Base-by-base conservation (phyloP, 768 basidiomycete species). In the Russula sp. region DNA sequence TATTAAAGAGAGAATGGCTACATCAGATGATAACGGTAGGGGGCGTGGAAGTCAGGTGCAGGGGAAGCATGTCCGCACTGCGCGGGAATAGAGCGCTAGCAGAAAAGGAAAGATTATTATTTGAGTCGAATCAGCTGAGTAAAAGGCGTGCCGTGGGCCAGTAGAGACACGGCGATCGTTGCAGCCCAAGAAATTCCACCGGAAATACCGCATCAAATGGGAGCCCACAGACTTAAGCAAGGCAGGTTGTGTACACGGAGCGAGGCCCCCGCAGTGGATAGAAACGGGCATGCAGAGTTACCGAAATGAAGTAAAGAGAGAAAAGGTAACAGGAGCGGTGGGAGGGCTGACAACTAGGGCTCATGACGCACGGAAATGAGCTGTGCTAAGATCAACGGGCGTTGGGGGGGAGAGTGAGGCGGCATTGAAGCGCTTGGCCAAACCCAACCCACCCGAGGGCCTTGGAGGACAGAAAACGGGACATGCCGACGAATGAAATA, bases 1-100 rank as follows among this genome's bases (percentile, higher is more conserved):
- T 54, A 54, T 55, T 59, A 54, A 34, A 59, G 50, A 53, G 51
- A 53, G 46, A 63, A 53, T 48, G 20, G 25, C 57, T 46, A 55
- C 57, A 63, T 63, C 62, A 63, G 52, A 59, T 54, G 52, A 54
- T 47, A 45, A 47, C 56, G 43, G 51, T 53, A 63, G 43, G 61
- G 55, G 61, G 58, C 56, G 62, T 63, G 62, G 62, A 20, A 46
- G 62, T 63, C 62, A 63, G 62, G 62, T 63, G 61, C 61, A 39
- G 57, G 51, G 39, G 62, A 63, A 58, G 62, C 62, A 55, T 63
- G 62, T 59, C 47, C 46, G 52, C 39, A 58, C 41, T 42, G 35
- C 52, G 51, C 62, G 62, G 58, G 52, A 36, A 63, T 63, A 63
- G 41, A 59, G 52, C 62, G 62, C 51, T 25, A n/a, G 51, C 56